phyloP scores from a whole-genome alignment of 768 basidiomycete genomes.

The Termitomyces sp. region DNA sequence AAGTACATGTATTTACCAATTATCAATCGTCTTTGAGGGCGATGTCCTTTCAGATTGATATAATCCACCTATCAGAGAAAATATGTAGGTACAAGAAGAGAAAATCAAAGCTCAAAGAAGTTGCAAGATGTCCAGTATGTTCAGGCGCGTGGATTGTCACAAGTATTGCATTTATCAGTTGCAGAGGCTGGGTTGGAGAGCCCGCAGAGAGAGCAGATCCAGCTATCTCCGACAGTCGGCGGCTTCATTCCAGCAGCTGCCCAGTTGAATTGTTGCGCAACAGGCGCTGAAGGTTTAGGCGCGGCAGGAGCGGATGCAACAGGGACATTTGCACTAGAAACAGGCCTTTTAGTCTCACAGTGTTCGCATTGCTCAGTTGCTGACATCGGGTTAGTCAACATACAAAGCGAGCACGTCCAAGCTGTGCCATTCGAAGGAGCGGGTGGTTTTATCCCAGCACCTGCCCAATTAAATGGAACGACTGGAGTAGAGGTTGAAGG shows the following conservation, averaged over 20 bases:
- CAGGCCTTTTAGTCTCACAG: conserved; percentile 7
- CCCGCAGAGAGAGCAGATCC: conserved; percentile 58
- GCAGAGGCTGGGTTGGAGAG: conserved; percentile 43
- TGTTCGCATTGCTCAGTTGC: conserved; percentile 9
- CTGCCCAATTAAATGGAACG: conserved; percentile 13
- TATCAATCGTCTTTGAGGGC: not conserved
- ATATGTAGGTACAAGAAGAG: not conserved
- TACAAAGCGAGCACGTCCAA: conserved; percentile 10
- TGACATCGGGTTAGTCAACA: conserved; percentile 9
- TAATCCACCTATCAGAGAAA: not conserved
- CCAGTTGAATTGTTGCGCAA: conserved; percentile 52
- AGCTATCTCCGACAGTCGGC: conserved; percentile 33
- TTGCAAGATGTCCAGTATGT: not conserved
- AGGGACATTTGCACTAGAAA: conserved; percentile 1
- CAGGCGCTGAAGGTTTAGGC: conserved; percentile 8
- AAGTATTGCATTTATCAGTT: conserved; percentile 42
- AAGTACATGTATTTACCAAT: conserved; percentile 1
- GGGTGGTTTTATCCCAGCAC: conserved; percentile 10
- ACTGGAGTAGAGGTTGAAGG: not conserved
- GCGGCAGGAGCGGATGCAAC: not conserved
- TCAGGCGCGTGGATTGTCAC: conserved; percentile 32
- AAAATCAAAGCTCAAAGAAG: not conserved
- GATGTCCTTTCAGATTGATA: conserved; percentile 1
- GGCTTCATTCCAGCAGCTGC: conserved; percentile 56
- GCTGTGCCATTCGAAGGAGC: not conserved